Evolutionary conservation across 2,329 filamentous ascomycete genomes (phyloP).

Genomic region (Akanthomyces dipterigenus): DNA sequence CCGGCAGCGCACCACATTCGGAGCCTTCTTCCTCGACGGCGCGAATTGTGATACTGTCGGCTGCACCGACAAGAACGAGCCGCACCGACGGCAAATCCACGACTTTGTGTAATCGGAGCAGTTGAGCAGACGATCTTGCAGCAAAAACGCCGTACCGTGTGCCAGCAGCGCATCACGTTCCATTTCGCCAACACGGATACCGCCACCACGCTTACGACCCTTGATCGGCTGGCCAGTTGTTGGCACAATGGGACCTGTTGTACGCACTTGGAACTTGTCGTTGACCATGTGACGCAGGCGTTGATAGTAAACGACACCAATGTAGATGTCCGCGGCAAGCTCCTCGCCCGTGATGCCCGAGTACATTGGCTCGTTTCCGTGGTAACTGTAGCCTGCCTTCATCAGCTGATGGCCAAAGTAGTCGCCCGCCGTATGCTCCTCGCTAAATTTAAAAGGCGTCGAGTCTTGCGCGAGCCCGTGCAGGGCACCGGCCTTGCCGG

Average conservation of each 20-base stretch:
- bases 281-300: conserved; percentile 98
- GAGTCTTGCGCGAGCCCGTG: conserved; percentile 95
- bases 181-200: conserved; percentile 99
- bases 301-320: conserved; percentile 97
- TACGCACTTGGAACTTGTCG: conserved; percentile 98
- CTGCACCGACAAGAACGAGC: conserved; percentile 84
- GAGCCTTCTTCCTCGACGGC: conserved; percentile 56
- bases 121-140: conserved; percentile 94
- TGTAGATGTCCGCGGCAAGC: conserved; percentile 89
- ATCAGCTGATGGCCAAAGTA: conserved; percentile 94
- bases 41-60: conserved; percentile 62
- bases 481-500: conserved; percentile 87
- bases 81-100: conserved; percentile 84
- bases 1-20: conserved; percentile 69
- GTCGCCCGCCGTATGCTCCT: conserved; percentile 84
- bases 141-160: conserved; percentile 88
- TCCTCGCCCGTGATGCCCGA: conserved; percentile 94
- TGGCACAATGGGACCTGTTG: conserved; percentile 83
- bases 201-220: conserved; percentile 89
- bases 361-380: conserved; percentile 98
- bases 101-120: conserved; percentile 89
- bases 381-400: conserved; percentile 95
- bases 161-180: conserved; percentile 92
- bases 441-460: conserved; percentile 91
- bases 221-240: conserved; percentile 96